A percentile compares a stretch with the other conserved stretches of the same genome.
These are phyloP conservation scores for Penicillium sp. DNA, from an alignment of 2,329 filamentous ascomycete species.

Conservation along the genomic window DNA sequence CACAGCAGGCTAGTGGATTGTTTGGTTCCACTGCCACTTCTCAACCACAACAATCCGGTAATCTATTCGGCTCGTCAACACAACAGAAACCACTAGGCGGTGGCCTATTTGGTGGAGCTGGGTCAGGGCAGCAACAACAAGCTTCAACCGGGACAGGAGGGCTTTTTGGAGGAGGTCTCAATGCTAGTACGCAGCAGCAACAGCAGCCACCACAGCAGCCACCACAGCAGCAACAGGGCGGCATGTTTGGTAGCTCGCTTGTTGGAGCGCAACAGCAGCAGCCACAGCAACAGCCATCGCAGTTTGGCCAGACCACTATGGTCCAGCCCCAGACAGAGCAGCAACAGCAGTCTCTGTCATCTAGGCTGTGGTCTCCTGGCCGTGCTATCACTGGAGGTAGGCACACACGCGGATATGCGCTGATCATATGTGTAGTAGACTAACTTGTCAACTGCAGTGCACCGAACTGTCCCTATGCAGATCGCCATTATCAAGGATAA, in stretches of 20 bases:
- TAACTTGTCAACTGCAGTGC: constrained; percentile 39
- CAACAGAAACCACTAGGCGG: constrained; percentile 11
- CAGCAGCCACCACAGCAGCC: too few relatives aligned
- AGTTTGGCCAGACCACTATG: constrained; percentile 42
- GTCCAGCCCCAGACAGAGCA: constrained; percentile 31
- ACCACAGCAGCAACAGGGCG: constrained; percentile 20
- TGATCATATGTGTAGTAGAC: constrained; percentile 4
- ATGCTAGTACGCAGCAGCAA: constrained; percentile 19
- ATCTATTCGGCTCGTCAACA: constrained; percentile 26
- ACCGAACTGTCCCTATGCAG: constrained; percentile 61
- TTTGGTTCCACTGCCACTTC: too few relatives aligned
- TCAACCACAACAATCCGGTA: too few relatives aligned
- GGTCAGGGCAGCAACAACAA: constrained; percentile 7
- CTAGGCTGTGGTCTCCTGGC: constrained; percentile 45
- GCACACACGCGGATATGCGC: constrained; percentile 14
- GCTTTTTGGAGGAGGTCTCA: constrained; percentile 23
- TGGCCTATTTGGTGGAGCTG: constrained; percentile 6
- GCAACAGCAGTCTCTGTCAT: constrained; percentile 28
- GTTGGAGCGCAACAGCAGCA: constrained; percentile 32
- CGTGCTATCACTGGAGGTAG: constrained; percentile 44
- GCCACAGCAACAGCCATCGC: constrained; percentile 36
- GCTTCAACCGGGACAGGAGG: constrained; percentile 4
- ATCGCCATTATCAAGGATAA: constrained; percentile 60
- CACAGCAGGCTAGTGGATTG: neutral
- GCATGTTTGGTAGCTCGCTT: constrained; percentile 29